A percentile compares a stretch with the other conserved stretches of the same genome.
phyloP scores from a whole-genome alignment of 2,329 filamentous ascomycete species.

The Drechslera avenae region DNA sequence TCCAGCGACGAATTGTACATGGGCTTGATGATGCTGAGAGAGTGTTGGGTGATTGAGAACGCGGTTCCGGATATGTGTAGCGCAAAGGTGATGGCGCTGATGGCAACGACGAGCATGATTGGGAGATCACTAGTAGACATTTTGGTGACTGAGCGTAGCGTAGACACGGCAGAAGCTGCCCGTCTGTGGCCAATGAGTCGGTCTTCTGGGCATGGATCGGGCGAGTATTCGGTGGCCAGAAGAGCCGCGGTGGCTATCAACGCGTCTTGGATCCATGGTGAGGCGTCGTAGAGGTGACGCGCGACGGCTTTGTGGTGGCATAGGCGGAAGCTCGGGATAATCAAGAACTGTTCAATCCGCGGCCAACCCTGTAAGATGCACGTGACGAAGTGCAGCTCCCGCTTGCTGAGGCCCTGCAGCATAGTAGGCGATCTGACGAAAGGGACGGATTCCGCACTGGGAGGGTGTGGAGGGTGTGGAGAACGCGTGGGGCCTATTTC shows the following conservation, averaged over 20 bases:
- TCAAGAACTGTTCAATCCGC: conserved; percentile 9
- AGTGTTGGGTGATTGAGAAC: conserved; percentile 4
- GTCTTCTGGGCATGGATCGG: neutral
- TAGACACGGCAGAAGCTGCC: conserved; percentile 6
- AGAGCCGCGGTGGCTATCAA: conserved; percentile 11
- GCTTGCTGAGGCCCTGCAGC: conserved; percentile 1
- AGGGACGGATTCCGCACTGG: neutral
- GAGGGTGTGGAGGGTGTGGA: too few species aligned
- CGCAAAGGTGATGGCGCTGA: conserved; percentile 11
- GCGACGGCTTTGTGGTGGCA: conserved; percentile 11
- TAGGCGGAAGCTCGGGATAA: conserved; percentile 7
- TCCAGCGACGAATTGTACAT: neutral
- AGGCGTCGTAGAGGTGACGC: conserved; percentile 4
- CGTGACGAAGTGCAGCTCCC: conserved; percentile 8
- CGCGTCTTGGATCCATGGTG: conserved; percentile 3
- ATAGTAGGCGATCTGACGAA: conserved; percentile 1
- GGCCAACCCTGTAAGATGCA: conserved; percentile 5
- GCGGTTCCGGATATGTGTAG: conserved; percentile 5
- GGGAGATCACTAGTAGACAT: neutral
- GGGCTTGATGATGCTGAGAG: conserved; percentile 7
- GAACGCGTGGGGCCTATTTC: neutral
- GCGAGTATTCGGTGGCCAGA: conserved; percentile 6
- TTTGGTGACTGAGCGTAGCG: conserved; percentile 1
- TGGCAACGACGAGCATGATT: conserved; percentile 1
- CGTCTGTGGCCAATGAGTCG: conserved; percentile 4